Evolutionary conservation across 2,329 filamentous ascomycete species (phyloP), one percentile per base, ranked within the genome.

Genomic region (Sporothrix schenckii): DNA sequence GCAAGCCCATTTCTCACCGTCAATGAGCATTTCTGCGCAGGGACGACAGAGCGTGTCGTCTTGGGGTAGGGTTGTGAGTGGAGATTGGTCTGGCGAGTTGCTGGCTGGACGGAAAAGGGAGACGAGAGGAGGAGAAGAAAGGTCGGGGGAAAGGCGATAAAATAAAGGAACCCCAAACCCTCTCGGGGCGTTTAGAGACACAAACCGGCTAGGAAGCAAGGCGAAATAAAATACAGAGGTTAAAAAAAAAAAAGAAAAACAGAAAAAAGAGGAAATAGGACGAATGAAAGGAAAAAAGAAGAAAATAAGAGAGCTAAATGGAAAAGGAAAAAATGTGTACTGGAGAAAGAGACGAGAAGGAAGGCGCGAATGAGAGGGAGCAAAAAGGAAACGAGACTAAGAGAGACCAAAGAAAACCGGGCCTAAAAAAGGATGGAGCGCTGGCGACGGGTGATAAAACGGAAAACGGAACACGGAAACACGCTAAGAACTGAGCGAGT

Each of bases 1-100:
- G 86, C 94, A 98, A 82, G 94, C 94, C 85, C 89, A 98, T 86
- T 98, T 98, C 85, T 97, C 93, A 81, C 94, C 94, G 86, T 97
- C 90, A 81, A 94, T 92, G 80, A 94, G 86, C 92, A 94, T 94
- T 73, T 77, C 81, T 27, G 27, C 50, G 39, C 77, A 72, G 27
- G 41, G 67, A 53, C 34, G 69, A 53, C 21, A 66, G 66, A 39
- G 47, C 30, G 34, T 30, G 56, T 61, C 56, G 56, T 41, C 13
- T 60, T 56, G 67, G 66, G 52, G 63, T 63, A 56, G 52, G 60
- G 27, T 27, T 66, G 60, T 53, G 69, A 66, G 69, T 72, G 72
- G 69, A 70, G 69, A 71, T 71, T 49, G 69, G 61, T 58, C 49
- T 52, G 41, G 49, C 50, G 56, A 41, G 54, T 39, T 47, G 66